phyloP scores from a whole-genome alignment of 345 rosid species.

The Populus euphratica region DNA sequence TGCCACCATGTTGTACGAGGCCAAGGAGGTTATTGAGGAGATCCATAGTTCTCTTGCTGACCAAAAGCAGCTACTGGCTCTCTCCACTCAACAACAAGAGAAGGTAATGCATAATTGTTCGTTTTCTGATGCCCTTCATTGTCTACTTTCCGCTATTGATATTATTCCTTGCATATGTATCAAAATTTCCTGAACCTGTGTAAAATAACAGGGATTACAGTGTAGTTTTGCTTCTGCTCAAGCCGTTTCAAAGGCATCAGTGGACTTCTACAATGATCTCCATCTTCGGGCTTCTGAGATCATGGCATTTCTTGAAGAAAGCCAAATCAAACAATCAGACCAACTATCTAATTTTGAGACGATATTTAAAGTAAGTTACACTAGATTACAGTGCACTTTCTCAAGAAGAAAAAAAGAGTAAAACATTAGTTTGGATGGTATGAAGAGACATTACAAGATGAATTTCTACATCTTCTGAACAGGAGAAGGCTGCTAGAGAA shows the following conservation, averaged over 20 bases:
- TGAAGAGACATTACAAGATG: not conserved
- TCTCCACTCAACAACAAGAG: slow-evolving; percentile 60
- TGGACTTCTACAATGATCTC: slow-evolving; percentile 52
- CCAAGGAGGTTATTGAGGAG: slow-evolving; percentile 46
- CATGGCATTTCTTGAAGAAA: slow-evolving; percentile 43
- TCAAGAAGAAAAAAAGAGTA: not conserved
- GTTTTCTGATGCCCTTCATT: too few species aligned
- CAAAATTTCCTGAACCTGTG: not conserved
- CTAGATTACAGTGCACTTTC: not conserved
- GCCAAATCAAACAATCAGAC: slow-evolving; percentile 45
- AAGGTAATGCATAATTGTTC: slow-evolving; percentile 34
- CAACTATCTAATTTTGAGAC: slow-evolving; percentile 56
- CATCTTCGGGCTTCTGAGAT: slow-evolving; percentile 52
- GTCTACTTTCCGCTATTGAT: too few species aligned
- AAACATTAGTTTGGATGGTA: not conserved
- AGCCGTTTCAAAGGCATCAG: slow-evolving; percentile 57
- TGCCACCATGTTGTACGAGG: slow-evolving; percentile 43
- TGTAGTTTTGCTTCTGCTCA: slow-evolving; percentile 56
- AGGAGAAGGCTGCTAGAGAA: slow-evolving; percentile 78
- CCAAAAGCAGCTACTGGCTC: slow-evolving; percentile 56
- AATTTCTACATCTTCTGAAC: slow-evolving; percentile 16
- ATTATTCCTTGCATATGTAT: too few species aligned
- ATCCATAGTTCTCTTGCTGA: slow-evolving; percentile 54
- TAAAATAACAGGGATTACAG: slow-evolving; percentile 45
- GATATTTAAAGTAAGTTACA: slow-evolving; percentile 50